phyloP scores from a whole-genome alignment of 129 eudicot species.

The Chrysanthemum seticuspe region DNA sequence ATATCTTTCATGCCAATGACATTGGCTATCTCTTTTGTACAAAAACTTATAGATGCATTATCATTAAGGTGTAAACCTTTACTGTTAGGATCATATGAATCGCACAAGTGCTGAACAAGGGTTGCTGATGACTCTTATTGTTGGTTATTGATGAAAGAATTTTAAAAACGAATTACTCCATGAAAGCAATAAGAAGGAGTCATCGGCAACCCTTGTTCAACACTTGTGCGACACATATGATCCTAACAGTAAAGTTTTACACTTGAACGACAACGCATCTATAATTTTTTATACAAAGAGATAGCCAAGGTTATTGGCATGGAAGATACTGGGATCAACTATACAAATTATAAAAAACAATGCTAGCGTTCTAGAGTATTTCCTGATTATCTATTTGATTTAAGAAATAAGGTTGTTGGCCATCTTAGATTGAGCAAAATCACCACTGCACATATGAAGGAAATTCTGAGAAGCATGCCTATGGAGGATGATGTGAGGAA shows the following conservation, averaged over 20 bases:
- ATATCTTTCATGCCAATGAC: background rate
- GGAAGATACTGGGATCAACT: background rate
- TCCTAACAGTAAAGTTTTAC: background rate
- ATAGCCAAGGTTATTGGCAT: conserved; percentile 2
- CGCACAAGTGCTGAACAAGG: background rate
- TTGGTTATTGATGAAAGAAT: background rate
- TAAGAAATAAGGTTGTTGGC: background rate
- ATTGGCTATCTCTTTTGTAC: background rate
- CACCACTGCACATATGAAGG: background rate
- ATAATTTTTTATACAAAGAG: background rate
- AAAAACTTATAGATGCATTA: background rate
- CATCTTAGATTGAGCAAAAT: background rate
- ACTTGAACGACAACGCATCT: background rate
- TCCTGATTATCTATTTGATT: background rate
- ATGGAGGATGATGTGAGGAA: conserved; percentile 6
- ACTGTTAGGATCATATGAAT: background rate
- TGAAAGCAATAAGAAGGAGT: background rate
- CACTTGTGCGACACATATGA: background rate
- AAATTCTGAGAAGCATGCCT: background rate
- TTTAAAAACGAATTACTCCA: background rate
- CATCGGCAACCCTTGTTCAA: background rate
- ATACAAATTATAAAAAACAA: background rate
- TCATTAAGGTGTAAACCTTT: background rate
- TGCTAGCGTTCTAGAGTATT: background rate
- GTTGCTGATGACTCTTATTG: background rate